Evolutionary conservation across 1,284 basidiomycete species (phyloP), one percentile per base, ranked within the genome.

Genomic region (Sporisorium sorghi): DNA sequence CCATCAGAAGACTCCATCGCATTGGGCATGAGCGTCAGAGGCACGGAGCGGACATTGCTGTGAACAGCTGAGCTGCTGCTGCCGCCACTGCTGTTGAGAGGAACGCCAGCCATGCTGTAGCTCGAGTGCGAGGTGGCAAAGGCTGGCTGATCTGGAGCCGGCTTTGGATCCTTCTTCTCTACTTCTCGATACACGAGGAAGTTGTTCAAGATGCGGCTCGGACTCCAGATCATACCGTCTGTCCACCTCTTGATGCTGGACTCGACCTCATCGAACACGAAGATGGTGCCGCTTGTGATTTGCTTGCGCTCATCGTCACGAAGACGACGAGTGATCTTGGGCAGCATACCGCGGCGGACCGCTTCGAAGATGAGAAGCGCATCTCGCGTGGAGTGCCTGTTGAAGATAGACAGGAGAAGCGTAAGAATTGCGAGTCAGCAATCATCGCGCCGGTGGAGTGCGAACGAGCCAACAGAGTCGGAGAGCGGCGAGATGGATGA

Each of bases 241-340:
- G 96, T 99, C 95, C 96, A 98, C 52, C 96, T 89, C 87, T 97
- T 97, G 87, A 99, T 98, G 37, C 94, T 94, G 79, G 93, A 94
- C 86, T 97, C 94, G 78, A 93, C 91, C 87, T 97, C 95, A 85
- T 99, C 94, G 84, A 98, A 98, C 65, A 98, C 95, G 82, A 97
- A 99, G 32, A 99, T 93, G 4, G 92, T 92, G 61, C 96, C 96
- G 9, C 92, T 94, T 30, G 90, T 90, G 82, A 99, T 96, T 90
- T 96, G 92, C 78, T 90, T 91, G 85, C 85, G 84, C 67, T 99
- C 96, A 43, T 92, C 89, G 84, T 97, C 95, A 70, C 94, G 93
- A 54, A 99, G 88, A 32, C 96, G 89, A 35, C 96, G 90, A n/a
- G 93, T 95, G 42, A 99, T 93, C 60, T 94, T 89, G 2, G 95